Conservation (phyloP, 2,329 filamentous ascomycete genomes). For the Aspergillus tubingensis region DNA sequence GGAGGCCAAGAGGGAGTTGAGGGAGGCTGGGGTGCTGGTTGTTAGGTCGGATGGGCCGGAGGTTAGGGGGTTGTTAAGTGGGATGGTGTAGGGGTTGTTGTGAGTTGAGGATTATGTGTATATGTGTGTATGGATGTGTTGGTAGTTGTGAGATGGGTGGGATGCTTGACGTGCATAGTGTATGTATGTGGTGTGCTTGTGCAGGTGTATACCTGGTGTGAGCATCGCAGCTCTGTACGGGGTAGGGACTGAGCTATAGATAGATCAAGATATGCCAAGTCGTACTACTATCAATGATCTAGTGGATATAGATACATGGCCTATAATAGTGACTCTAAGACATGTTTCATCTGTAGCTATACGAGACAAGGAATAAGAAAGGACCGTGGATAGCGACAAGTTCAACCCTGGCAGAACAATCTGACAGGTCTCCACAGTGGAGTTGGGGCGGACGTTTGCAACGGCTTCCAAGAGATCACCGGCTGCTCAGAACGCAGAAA, state of each 20-base stretch:
- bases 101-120: neutral
- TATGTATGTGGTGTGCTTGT: neutral
- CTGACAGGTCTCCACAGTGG: conserved; percentile 1
- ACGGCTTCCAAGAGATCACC: neutral
- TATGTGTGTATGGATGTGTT: neutral
- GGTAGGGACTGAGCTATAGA: neutral
- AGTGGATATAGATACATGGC: neutral
- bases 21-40: conserved; percentile 62
- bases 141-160: neutral
- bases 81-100: neutral
- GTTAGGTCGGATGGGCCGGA: conserved; percentile 60
- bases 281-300: neutral
- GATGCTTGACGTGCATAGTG: neutral
- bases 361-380: too few relatives aligned
- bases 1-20: conserved; percentile 56
- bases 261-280: neutral
- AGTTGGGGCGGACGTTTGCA: neutral
- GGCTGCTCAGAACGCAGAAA: neutral
- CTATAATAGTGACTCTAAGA: neutral
- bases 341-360: too few relatives aligned
- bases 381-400: neutral
- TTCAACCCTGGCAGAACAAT: neutral
- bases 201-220: neutral
- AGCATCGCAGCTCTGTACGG: too few relatives aligned
- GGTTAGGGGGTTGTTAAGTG: conserved; percentile 56